Conservation (phyloP, 768 basidiomycete genomes). For the Tulasnella sp. region DNA sequence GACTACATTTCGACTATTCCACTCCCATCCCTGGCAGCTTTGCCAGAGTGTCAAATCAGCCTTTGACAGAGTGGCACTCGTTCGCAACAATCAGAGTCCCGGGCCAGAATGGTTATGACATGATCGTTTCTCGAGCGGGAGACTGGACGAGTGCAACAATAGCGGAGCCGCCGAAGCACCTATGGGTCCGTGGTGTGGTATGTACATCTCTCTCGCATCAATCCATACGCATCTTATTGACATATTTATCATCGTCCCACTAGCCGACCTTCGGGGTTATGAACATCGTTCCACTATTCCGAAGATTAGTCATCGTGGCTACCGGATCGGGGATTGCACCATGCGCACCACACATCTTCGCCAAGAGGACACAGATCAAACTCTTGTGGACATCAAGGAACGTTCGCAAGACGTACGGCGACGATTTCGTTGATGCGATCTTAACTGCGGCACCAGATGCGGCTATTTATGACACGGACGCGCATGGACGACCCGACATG, state of each 20-base stretch:
- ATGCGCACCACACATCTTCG: constrained; percentile 46
- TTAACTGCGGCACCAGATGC: constrained; percentile 29
- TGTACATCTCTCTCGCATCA: neutral
- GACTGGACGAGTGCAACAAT: constrained; percentile 51
- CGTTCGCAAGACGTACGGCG: constrained; percentile 51
- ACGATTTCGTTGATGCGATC: constrained; percentile 47
- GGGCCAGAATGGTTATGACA: constrained; percentile 40
- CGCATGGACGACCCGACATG: constrained; percentile 16
- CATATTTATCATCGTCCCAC: neutral
- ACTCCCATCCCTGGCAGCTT: constrained; percentile 40
- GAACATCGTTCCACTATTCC: constrained; percentile 17
- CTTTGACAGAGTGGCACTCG: constrained; percentile 17
- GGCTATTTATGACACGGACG: constrained; percentile 15
- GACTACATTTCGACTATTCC: constrained; percentile 48
- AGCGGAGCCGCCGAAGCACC: constrained; percentile 39
- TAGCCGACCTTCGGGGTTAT: constrained; percentile 16
- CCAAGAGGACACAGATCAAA: constrained; percentile 21
- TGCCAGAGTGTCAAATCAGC: constrained; percentile 22
- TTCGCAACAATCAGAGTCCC: constrained; percentile 21
- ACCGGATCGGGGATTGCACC: constrained; percentile 53
- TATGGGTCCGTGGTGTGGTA: constrained; percentile 47
- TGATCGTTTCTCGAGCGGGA: constrained; percentile 48
- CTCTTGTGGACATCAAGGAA: constrained; percentile 52
- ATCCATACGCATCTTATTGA: neutral
- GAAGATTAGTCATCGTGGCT: constrained; percentile 11